Evolutionary conservation across 2,329 filamentous ascomycete species (phyloP), one percentile per base, ranked within the genome.

Genomic region (Emericellopsis cladophorae): DNA sequence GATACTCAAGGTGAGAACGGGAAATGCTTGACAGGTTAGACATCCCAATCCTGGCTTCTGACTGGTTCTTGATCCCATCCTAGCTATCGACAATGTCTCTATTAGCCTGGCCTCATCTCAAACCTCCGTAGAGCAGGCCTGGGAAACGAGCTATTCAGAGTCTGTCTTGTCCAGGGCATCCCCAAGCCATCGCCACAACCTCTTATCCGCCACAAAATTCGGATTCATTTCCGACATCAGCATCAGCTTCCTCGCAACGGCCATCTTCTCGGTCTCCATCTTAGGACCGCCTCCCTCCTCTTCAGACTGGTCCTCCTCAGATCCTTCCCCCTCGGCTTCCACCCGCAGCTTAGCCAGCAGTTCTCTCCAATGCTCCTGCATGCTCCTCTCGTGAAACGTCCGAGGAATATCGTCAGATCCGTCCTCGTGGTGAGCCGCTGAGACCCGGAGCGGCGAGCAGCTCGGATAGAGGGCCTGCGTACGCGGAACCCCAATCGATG

Each of bases 401-500:
- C 12, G 15, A 14, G 18, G 21, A n/a, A 46, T 42, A 12, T 42
- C 39, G 15, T n/a, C 34, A 16, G 34, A 29, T 29, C 26, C 26
- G 8, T 9, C 12, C 26, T 12, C 26, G 4, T 46, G 34, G n/a
- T 21, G 34, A 36, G 16, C 34, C 34, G 16, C 18, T 26, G 7
- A 48, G 39, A 4, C 36, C 36, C 11, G 40, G 46, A 16, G 45
- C 39, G 2, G 39, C 42, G 5, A 49, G 43, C 10, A 50, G 21
- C 36, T 49, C 18, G 12, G 38, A 18, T 11, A 36, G 7, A 21
- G 34, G 16, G 16, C 34, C n/a, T 18, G 34, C 12, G 16, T 14
- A 21, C 11, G 34, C 16, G 5, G 34, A 36, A 36, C 46, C 42
- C 52, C 49, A 54, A 31, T 54, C 51, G 41, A 54, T 52, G 12